These are phyloP conservation scores for Suillus fuscotomentosus DNA, from an alignment of 768 basidiomycete species.

Conservation along the genomic window DNA sequence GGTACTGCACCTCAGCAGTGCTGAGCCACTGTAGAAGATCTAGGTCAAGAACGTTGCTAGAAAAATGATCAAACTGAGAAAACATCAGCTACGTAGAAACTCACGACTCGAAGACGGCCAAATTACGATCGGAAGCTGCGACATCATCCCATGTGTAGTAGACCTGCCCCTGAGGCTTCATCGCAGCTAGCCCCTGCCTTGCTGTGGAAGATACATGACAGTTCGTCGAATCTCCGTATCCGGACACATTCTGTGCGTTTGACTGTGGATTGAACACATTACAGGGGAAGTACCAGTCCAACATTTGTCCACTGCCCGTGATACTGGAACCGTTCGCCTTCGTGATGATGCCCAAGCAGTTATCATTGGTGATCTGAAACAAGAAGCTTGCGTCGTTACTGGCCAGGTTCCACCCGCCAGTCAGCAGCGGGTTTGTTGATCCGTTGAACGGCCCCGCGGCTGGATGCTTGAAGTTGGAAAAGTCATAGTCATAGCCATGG, in stretches of 20 bases:
- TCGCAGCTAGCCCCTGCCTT: constrained; percentile 46
- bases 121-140: constrained; percentile 60
- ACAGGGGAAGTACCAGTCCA: constrained; percentile 99
- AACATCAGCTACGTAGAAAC: constrained; percentile 31
- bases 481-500: constrained; percentile 92
- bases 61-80: constrained; percentile 9
- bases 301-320: constrained; percentile 49
- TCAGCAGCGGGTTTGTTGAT: constrained; percentile 77
- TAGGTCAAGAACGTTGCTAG: constrained; percentile 86
- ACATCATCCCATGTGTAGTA: constrained; percentile 95
- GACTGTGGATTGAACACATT: constrained; percentile 80
- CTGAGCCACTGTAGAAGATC: constrained; percentile 84
- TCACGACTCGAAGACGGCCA: constrained; percentile 94
- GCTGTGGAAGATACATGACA: constrained; percentile 71
- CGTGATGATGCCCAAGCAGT: constrained; percentile 77
- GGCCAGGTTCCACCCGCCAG: constrained; percentile 70
- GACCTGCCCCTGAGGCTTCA: constrained; percentile 74
- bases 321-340: constrained; percentile 72
- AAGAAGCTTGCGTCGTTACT: constrained; percentile 93
- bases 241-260: constrained; percentile 65
- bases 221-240: constrained; percentile 58
- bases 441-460: constrained; percentile 70
- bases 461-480: constrained; percentile 85
- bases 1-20: constrained; percentile 77
- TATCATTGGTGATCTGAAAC: constrained; percentile 89